phyloP scores from a whole-genome alignment of 352 stramenopile species.

The Pythium angustatum region DNA sequence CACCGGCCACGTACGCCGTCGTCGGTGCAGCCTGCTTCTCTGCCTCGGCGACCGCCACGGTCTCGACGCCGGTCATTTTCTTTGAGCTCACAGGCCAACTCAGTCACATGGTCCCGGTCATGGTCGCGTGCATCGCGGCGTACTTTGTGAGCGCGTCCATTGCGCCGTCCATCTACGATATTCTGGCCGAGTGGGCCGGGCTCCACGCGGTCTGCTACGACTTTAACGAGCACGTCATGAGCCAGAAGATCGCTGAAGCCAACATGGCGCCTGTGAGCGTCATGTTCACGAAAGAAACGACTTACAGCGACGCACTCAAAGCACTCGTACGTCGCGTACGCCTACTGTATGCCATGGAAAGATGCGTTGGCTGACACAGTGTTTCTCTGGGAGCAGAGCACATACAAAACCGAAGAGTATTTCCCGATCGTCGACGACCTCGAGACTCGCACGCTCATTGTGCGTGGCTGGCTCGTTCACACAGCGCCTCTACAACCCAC shows the following conservation, averaged over 20 bases:
- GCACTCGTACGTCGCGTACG: constrained; percentile 42
- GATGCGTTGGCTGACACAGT: background rate
- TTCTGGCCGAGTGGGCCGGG: constrained; percentile 71
- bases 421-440: constrained; percentile 72
- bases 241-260: constrained; percentile 58
- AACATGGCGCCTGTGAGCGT: constrained; percentile 61
- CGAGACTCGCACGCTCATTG: constrained; percentile 55
- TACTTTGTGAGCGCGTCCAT: constrained; percentile 83
- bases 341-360: background rate
- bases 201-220: constrained; percentile 85
- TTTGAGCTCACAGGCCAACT: constrained; percentile 83
- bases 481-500: too few relatives aligned
- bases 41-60: constrained; percentile 87
- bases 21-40: constrained; percentile 91
- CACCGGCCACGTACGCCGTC: constrained; percentile 84
- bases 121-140: constrained; percentile 76
- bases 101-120: constrained; percentile 82
- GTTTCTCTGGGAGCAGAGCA: constrained; percentile 40
- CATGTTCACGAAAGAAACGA: constrained; percentile 73
- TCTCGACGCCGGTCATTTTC: constrained; percentile 88
- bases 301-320: constrained; percentile 68
- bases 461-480: too few relatives aligned
- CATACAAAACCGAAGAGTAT: constrained; percentile 76
- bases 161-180: constrained; percentile 85
- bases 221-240: constrained; percentile 78